Conservation (phyloP, 148 eudicot species). For the Chenopodium berlandieri region DNA sequence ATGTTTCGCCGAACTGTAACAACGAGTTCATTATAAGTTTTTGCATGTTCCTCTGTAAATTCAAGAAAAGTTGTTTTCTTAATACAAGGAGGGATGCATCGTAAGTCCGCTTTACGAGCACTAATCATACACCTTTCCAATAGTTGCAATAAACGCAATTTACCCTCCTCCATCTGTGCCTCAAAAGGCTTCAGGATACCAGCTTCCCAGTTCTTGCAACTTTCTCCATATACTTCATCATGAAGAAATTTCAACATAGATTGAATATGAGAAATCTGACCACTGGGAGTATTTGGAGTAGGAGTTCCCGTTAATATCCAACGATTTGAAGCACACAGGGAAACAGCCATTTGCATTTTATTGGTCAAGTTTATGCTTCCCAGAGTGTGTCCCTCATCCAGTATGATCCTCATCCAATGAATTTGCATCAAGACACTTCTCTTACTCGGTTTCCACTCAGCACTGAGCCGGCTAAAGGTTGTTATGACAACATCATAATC, state of each 20-base stretch:
- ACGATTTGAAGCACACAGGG: constrained; percentile 75
- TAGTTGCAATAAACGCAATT: constrained; percentile 68
- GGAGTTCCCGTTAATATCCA: constrained; percentile 98
- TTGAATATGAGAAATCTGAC: constrained; percentile 82
- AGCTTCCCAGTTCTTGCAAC: constrained; percentile 80
- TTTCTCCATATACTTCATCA: constrained; percentile 81
- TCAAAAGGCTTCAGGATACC: constrained; percentile 88
- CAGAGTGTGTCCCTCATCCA: constrained; percentile 98
- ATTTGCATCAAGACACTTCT: constrained; percentile 83
- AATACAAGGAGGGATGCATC: constrained; percentile 82
- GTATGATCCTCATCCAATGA: constrained; percentile 86
- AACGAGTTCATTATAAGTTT: constrained; percentile 85
- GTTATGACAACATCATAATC: constrained; percentile 94
- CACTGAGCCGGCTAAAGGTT: constrained; percentile 81
- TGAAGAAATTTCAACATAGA: constrained; percentile 85
- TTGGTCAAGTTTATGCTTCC: constrained; percentile 88
- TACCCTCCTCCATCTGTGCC: constrained; percentile 90
- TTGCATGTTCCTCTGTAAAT: constrained; percentile 80
- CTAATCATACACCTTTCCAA: constrained; percentile 93
- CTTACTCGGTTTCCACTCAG: constrained; percentile 79
- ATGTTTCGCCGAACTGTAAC: constrained; percentile 90
- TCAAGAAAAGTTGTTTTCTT: constrained; percentile 62
- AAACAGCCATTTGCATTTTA: constrained; percentile 81
- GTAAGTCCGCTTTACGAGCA: constrained; percentile 85
- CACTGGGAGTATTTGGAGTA: constrained; percentile 89